Conservation (phyloP, 345 rosid genomes). For the Rhodamnia argentea region DNA sequence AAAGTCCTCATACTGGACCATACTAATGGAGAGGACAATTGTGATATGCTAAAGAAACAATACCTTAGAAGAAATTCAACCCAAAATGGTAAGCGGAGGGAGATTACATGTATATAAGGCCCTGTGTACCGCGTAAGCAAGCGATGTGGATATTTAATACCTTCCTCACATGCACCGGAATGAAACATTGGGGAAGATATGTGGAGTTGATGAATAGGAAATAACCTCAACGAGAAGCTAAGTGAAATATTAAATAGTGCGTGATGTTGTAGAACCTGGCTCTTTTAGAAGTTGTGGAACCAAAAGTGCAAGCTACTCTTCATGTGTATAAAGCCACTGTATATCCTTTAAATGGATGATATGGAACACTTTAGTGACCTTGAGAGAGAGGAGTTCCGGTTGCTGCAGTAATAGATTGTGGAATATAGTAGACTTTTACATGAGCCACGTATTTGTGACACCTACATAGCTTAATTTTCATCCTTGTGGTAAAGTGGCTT, state of each 20-base stretch:
- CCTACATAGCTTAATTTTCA: neutral
- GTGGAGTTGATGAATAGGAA: neutral
- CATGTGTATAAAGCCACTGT: neutral
- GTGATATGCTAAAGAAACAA: neutral
- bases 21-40: neutral
- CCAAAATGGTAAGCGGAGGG: neutral
- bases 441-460: neutral
- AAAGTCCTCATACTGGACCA: neutral
- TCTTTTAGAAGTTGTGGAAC: neutral
- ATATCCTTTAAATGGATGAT: neutral
- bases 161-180: neutral
- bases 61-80: neutral
- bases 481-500: neutral
- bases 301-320: neutral
- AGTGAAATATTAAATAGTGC: neutral
- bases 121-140: neutral
- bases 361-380: neutral
- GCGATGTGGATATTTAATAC: neutral
- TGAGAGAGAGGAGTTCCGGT: neutral
- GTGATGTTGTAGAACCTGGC: neutral
- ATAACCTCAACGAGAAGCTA: neutral
- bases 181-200: neutral
- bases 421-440: neutral
- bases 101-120: neutral
- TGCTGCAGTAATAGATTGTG: neutral